Evolutionary conservation across 768 basidiomycete species (phyloP).

Genomic region (Mycena sanguinolenta): DNA sequence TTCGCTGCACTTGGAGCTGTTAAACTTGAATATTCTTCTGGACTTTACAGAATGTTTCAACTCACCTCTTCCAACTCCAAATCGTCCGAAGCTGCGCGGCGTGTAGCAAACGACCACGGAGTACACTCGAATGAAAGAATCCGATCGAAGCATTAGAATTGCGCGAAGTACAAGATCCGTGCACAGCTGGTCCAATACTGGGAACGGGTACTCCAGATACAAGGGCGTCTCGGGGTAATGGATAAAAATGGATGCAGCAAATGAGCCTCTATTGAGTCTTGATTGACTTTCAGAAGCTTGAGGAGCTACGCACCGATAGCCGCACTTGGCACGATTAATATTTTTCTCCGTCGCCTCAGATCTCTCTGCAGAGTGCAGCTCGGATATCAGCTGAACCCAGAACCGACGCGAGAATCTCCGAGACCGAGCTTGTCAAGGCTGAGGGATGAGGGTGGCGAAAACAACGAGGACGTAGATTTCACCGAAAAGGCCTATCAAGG

Average conservation of each 20-base stretch:
- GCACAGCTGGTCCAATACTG: neutral
- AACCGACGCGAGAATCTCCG: neutral
- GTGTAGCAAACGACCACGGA: neutral
- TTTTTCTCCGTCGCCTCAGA: neutral
- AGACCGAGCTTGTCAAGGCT: neutral
- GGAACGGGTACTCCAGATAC: neutral
- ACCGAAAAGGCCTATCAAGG: too few species aligned
- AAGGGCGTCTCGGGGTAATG: neutral
- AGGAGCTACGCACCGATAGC: neutral
- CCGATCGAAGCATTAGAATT: neutral
- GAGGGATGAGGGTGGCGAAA: neutral
- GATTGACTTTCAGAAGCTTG: constrained; percentile 5
- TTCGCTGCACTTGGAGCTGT: too few species aligned
- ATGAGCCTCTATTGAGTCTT: constrained; percentile 8
- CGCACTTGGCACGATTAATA: neutral
- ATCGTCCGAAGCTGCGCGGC: too few species aligned
- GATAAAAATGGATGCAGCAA: constrained; percentile 1
- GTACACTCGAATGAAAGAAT: neutral
- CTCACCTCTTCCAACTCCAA: too few species aligned
- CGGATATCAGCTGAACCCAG: neutral
- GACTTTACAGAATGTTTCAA: too few species aligned
- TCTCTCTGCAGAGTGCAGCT: neutral
- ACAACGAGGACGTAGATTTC: too few species aligned
- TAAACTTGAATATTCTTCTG: too few species aligned
- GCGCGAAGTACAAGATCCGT: neutral